Conservation (phyloP, 2,329 filamentous ascomycete genomes). For the Monosporascus cannonballus region DNA sequence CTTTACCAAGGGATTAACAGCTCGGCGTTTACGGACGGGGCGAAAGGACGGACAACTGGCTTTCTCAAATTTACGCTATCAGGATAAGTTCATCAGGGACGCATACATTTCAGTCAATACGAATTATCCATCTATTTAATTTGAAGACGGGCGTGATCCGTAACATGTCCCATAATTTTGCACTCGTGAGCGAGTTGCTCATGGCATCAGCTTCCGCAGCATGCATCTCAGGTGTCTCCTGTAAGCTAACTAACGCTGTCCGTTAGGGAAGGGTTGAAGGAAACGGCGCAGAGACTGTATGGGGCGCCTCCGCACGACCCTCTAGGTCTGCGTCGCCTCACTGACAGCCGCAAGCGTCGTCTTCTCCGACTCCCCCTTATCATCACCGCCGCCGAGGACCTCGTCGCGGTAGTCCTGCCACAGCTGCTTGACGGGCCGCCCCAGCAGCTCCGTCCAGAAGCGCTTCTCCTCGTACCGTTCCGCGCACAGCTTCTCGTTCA, state of each 20-base stretch:
- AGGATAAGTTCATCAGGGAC: no score
- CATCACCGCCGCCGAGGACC: conserved; percentile 14
- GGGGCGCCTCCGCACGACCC: background rate
- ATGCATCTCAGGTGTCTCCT: no score
- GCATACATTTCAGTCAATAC: no score
- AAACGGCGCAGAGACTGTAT: background rate
- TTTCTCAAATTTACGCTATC: no score
- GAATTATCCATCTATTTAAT: no score
- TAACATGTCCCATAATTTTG: no score
- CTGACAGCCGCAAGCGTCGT: conserved; percentile 2
- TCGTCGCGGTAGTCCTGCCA: conserved; percentile 65
- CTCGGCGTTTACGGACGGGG: background rate
- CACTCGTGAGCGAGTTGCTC: no score
- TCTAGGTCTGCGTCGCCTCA: conserved; percentile 11
- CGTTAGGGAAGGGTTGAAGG: no score
- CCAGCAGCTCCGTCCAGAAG: conserved; percentile 66
- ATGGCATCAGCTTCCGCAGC: no score
- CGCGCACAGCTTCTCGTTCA: conserved; percentile 64
- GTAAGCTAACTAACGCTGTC: no score
- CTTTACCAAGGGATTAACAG: background rate
- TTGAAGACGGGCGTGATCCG: no score
- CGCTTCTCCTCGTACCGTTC: conserved; percentile 56
- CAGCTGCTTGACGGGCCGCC: conserved; percentile 57
- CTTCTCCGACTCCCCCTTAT: conserved; percentile 1
- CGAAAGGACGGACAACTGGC: background rate